Evolutionary conservation across 192 early-diverging fungal species (phyloP).

Genomic region (Podila clonocystis): DNA sequence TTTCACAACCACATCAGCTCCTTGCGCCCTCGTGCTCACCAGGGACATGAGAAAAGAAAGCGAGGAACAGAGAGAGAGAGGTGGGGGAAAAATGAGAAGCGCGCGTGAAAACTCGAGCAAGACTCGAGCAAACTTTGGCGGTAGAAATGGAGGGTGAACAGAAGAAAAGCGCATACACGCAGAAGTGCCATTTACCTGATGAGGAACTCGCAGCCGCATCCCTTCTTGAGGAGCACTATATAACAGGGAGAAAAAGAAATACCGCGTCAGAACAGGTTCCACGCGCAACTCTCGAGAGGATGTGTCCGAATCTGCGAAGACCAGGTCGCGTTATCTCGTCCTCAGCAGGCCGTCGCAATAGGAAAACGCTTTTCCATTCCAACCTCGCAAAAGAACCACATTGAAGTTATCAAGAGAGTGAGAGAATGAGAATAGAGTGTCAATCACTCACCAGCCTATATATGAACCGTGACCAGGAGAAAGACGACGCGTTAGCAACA

Average conservation of each 20-base stretch:
- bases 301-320: not conserved
- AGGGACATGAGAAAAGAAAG: no score
- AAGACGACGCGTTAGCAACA: not conserved
- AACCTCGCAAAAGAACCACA: not conserved
- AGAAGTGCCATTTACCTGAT: slow-evolving; percentile 17
- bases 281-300: not conserved
- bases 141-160: not conserved
- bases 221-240: slow-evolving; percentile 37
- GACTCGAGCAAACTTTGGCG: no score
- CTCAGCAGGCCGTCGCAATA: not conserved
- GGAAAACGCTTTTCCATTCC: not conserved
- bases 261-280: not conserved
- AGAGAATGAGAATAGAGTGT: no score
- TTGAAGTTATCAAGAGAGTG: no score
- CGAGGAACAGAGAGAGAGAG: no score
- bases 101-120: no score
- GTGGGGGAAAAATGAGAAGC: no score
- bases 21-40: no score
- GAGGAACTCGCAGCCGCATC: slow-evolving; percentile 36
- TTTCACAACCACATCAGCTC: no score
- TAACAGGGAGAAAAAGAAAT: not conserved
- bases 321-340: no score
- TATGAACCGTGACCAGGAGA: not conserved
- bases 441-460: slow-evolving; percentile 16
- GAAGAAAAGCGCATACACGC: not conserved